Conservation (phyloP, 1,284 basidiomycete species). For the Farysia itapuensis region DNA sequence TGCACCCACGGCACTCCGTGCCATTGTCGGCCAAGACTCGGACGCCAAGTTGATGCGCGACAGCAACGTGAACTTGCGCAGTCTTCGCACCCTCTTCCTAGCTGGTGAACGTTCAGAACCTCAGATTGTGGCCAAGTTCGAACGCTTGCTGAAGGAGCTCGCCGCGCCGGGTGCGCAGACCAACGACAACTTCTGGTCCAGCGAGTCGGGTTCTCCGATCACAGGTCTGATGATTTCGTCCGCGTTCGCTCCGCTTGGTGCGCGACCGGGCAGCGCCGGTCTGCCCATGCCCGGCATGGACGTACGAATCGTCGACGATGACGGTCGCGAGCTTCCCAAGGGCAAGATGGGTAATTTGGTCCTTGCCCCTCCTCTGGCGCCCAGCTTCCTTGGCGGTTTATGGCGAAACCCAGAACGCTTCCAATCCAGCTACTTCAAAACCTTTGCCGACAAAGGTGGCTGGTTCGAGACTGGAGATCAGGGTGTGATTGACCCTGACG, state of each 20-base stretch:
- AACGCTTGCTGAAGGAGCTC: conserved; percentile 36
- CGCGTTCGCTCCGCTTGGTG: conserved; percentile 29
- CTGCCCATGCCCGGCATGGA: conserved; percentile 55
- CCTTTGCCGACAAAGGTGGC: conserved; percentile 50
- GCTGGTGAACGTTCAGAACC: conserved; percentile 54
- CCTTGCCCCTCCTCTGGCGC: conserved; percentile 41
- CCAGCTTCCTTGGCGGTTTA: conserved; percentile 46
- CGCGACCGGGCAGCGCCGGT: conserved; percentile 48
- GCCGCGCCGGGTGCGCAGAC: conserved; percentile 49
- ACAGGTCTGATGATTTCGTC: conserved; percentile 43
- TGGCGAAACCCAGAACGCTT: conserved; percentile 52
- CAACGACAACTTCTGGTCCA: conserved; percentile 57
- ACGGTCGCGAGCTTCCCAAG: conserved; percentile 34
- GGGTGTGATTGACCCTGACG: conserved; percentile 46
- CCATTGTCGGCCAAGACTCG: conserved; percentile 50
- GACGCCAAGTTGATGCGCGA: conserved; percentile 46
- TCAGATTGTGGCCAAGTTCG: conserved; percentile 45
- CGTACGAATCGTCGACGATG: conserved; percentile 54
- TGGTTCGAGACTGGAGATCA: conserved; percentile 58
- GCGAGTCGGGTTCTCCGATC: conserved; percentile 52
- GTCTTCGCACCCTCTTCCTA: conserved; percentile 49
- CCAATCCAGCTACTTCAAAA: conserved; percentile 41
- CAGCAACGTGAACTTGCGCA: conserved; percentile 33
- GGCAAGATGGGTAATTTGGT: conserved; percentile 57
- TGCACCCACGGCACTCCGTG: conserved; percentile 50